Evolutionary conservation across 2,329 filamentous ascomycete species (phyloP).

Genomic region (Ambrosiella xylebori): DNA sequence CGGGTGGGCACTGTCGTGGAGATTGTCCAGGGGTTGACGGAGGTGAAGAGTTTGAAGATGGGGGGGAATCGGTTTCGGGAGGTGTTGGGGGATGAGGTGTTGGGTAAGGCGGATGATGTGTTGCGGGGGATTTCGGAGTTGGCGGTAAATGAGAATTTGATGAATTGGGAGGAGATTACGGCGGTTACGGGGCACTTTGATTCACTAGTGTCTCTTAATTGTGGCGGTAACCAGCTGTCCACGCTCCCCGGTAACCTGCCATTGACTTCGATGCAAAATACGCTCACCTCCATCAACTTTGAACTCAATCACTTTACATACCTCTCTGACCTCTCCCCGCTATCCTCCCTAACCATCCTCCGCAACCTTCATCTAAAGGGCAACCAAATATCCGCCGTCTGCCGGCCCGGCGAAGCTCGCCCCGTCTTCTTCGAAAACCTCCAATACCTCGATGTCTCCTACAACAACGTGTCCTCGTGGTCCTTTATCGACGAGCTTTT

Average conservation of each 20-base stretch:
- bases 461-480: conserved; percentile 55
- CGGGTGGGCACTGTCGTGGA: conserved; percentile 46
- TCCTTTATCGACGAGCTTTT: conserved; percentile 53
- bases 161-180: conserved; percentile 48
- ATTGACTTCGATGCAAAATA: conserved; percentile 25
- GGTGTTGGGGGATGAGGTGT: conserved; percentile 21
- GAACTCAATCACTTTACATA: conserved; percentile 54
- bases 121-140: conserved; percentile 41
- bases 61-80: conserved; percentile 50
- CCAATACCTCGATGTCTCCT: conserved; percentile 54
- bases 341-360: conserved; percentile 34
- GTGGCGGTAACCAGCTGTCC: conserved; percentile 40
- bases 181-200: conserved; percentile 36
- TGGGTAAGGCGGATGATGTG: conserved; percentile 21
- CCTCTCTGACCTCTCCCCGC: conserved; percentile 37
- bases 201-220: conserved; percentile 32
- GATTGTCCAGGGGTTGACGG: conserved; percentile 54
- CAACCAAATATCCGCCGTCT: conserved; percentile 43
- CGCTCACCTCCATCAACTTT: conserved; percentile 46
- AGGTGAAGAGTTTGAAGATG: conserved; percentile 37
- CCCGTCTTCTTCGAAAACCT: conserved; percentile 37
- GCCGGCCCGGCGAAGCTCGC: conserved; percentile 17
- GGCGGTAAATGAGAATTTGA: conserved; percentile 47
- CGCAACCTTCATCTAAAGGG: conserved; percentile 55
- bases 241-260: conserved; percentile 27